Conservation (phyloP, 495 filamentous ascomycete genomes). For the Aspergillus mulundensis region DNA sequence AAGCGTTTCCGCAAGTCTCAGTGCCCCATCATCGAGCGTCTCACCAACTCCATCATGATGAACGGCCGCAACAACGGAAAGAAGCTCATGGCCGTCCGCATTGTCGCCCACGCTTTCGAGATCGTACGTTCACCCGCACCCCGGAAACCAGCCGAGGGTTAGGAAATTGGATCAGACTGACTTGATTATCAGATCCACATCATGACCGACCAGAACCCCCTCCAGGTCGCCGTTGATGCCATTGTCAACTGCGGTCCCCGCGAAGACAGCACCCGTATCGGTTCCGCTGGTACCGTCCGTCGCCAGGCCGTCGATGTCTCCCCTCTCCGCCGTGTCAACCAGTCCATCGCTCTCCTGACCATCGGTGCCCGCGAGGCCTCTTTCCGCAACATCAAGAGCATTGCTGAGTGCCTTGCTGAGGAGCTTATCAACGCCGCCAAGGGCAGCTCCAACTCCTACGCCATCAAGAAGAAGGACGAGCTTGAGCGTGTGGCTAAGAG, state of each 20-base stretch:
- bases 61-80: constrained; percentile 99
- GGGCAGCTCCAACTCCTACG: constrained; percentile 99
- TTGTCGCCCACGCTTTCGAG: constrained; percentile 98
- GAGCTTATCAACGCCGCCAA: constrained; percentile 99
- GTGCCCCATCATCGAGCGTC: constrained; percentile 99
- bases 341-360: constrained; percentile 95
- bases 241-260: constrained; percentile 99
- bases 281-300: constrained; percentile 97
- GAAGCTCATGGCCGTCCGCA: constrained; percentile 99
- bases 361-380: constrained; percentile 95
- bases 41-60: constrained; percentile 99
- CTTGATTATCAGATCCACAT: constrained; percentile 79
- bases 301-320: constrained; percentile 99
- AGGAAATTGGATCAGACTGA: constrained; percentile 1
- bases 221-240: constrained; percentile 98
- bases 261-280: constrained; percentile 99
- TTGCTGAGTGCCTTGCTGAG: constrained; percentile 96
- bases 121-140: constrained; percentile 65
- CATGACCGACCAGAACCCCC: constrained; percentile 99
- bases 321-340: constrained; percentile 98
- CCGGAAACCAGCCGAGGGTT: neutral
- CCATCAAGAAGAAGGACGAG: constrained; percentile 99
- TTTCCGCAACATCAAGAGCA: constrained; percentile 99
- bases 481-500: constrained; percentile 99
- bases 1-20: constrained; percentile 99